Percentiles rank a stretch among this genome's conserved stretches.
phyloP scores from a whole-genome alignment of 2,329 filamentous ascomycete genomes.

The Apiospora rasikravindrae region DNA sequence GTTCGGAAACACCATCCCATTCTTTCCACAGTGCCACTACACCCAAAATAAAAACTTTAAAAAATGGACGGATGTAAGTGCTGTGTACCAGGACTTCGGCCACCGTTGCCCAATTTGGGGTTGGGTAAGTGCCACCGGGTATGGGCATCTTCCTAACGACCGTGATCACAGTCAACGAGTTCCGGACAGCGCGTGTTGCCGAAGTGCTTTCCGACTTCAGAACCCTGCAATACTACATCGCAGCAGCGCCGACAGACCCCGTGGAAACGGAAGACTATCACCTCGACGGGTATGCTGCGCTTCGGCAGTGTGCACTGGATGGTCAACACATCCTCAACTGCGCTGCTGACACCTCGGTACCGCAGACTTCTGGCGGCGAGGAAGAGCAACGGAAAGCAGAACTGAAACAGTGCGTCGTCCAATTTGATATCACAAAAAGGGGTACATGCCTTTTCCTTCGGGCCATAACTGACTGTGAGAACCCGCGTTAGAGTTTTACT shows the following conservation, averaged over 20 bases:
- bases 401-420: slow-evolving; percentile 63
- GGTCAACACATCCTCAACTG: slow-evolving; percentile 70
- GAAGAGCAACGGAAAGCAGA: slow-evolving; percentile 67
- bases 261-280: slow-evolving; percentile 62
- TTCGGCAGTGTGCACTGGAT: slow-evolving; percentile 67
- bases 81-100: background rate
- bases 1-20: background rate
- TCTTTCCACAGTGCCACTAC: slow-evolving; percentile 22
- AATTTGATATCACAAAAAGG: background rate
- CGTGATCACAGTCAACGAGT: slow-evolving; percentile 61
- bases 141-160: slow-evolving; percentile 17
- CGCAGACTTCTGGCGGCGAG: slow-evolving; percentile 56
- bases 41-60: too few relatives aligned
- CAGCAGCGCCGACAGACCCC: slow-evolving; percentile 60
- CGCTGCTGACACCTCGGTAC: slow-evolving; percentile 66
- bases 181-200: slow-evolving; percentile 63
- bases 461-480: background rate
- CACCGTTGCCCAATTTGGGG: slow-evolving; percentile 1
- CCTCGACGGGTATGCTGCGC: slow-evolving; percentile 66
- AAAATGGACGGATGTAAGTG: slow-evolving; percentile 44
- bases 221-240: slow-evolving; percentile 66
- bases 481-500: slow-evolving; percentile 54
- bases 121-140: background rate
- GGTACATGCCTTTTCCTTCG: background rate
- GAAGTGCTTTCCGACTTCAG: slow-evolving; percentile 67